Base-by-base conservation (phyloP, 495 filamentous ascomycete genomes). In the Penicillium lagena region DNA sequence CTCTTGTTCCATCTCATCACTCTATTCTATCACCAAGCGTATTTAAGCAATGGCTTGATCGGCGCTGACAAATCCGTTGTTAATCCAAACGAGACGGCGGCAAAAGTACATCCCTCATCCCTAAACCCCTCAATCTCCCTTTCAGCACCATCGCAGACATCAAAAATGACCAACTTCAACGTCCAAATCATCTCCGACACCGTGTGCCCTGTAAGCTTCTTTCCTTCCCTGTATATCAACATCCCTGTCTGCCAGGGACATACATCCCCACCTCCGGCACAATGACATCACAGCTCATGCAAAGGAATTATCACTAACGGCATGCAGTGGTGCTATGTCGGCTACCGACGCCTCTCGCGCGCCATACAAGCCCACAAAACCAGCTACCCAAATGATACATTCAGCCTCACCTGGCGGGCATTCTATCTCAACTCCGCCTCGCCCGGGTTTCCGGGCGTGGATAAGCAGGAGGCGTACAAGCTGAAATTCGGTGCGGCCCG, bases 391-490 rank as follows among this genome's bases (percentile, higher is more conserved):
- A 54, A 63, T 30, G 86, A 91, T 63, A 86, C 73, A 37, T 91
- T 93, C 69, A 72, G 64, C 12, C 75, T 85, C 1, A 75, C 69
- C 43, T 95, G 85, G 85, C 72, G 76, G 40, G 83, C 89, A 1
- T 96, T 82, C 73, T 89, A 91, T 55, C 78, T 96, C 15, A 83
- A 89, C 58, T 84, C 86, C 0, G 62, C 73, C 33, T 68, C 79
- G 0, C 76, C 86, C 2, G 70, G 68, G 5, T 67, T 52, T 43
- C 63, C 69, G 32, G 72, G 78, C 36, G 47, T 79, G 40, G 72
- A 81, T 59, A 89, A 87, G 52, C 51, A 45, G 5, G 62, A 66
- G 28, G 73, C 69, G 59, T 84, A 80, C 60, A 46, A 54, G 12
- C 29, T 36, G 14, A 79, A 75, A 33, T 86, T 87, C 66, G 82